A percentile compares a stretch with the other conserved stretches of the same genome.
phyloP scores from a whole-genome alignment of 2,329 filamentous ascomycete species.

The Xylariales sp. region DNA sequence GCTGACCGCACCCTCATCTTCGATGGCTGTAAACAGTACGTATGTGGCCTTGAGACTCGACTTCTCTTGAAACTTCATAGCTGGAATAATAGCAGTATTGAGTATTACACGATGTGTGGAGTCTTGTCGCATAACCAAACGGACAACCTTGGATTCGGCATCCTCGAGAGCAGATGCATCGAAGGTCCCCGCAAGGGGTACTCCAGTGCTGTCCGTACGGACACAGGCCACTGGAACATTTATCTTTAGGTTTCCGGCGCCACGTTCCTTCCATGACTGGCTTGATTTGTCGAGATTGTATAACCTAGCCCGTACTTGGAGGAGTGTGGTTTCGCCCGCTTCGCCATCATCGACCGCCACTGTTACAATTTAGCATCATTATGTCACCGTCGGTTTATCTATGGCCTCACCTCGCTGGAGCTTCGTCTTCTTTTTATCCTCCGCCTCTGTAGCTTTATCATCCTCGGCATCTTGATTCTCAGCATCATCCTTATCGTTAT shows the following conservation, averaged over 20 bases:
- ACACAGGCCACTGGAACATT: slow-evolving; percentile 74
- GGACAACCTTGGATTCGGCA: slow-evolving; percentile 66
- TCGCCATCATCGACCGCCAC: slow-evolving; percentile 86
- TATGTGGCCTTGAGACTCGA: slow-evolving; percentile 77
- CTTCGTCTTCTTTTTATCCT: slow-evolving; percentile 72
- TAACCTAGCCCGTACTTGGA: slow-evolving; percentile 83
- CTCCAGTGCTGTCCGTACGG: slow-evolving; percentile 64
- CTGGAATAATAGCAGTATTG: slow-evolving; percentile 83
- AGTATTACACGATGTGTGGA: slow-evolving; percentile 87
- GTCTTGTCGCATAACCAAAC: slow-evolving; percentile 91
- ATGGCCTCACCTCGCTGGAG: slow-evolving; percentile 75
- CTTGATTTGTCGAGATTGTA: slow-evolving; percentile 79
- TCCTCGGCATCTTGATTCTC: slow-evolving; percentile 57
- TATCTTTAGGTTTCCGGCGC: slow-evolving; percentile 84
- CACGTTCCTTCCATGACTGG: slow-evolving; percentile 89
- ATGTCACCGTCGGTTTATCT: slow-evolving; percentile 39
- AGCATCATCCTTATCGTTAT: slow-evolving; percentile 54
- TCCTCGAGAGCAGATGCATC: slow-evolving; percentile 65
- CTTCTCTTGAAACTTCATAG: slow-evolving; percentile 83
- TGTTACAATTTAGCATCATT: slow-evolving; percentile 51
- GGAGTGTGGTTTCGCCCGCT: slow-evolving; percentile 79
- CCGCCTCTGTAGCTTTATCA: slow-evolving; percentile 51
- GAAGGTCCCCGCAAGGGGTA: slow-evolving; percentile 64
- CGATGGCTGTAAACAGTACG: slow-evolving; percentile 74
- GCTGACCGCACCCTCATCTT: slow-evolving; percentile 66